phyloP scores from a whole-genome alignment of 1,284 basidiomycete species.

The Violaceomyces palustris region DNA sequence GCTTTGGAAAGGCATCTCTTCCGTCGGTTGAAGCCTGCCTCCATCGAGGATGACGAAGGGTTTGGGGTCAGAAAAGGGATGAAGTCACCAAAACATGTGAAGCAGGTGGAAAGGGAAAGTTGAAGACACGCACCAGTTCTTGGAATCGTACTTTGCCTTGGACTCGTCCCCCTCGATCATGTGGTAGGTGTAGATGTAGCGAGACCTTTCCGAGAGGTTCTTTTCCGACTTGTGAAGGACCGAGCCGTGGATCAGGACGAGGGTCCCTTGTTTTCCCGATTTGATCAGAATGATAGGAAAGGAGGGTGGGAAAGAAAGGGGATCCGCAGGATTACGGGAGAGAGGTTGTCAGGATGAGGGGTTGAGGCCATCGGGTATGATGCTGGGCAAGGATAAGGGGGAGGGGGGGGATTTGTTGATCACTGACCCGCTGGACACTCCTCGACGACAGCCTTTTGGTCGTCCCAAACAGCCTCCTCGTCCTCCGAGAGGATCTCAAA shows the following conservation, averaged over 20 bases:
- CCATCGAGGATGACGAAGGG: background rate
- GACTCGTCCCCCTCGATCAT: slow-evolving; percentile 39
- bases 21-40: slow-evolving; percentile 23
- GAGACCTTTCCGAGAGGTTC: slow-evolving; percentile 21
- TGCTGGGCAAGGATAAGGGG: too few species aligned
- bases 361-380: too few species aligned
- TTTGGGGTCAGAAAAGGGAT: background rate
- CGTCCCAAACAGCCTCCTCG: slow-evolving; percentile 32
- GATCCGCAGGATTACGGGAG: too few species aligned
- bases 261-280: slow-evolving; percentile 6
- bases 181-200: slow-evolving; percentile 49
- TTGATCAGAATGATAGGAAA: background rate
- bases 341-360: too few species aligned
- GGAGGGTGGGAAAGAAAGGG: background rate
- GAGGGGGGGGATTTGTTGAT: too few species aligned
- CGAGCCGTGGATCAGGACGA: slow-evolving; percentile 44
- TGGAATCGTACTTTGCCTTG: slow-evolving; percentile 26
- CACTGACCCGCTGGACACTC: slow-evolving; percentile 29
- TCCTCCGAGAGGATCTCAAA: slow-evolving; percentile 12
- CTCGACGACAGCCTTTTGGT: slow-evolving; percentile 12
- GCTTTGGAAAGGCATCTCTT: slow-evolving; percentile 19
- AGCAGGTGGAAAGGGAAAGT: background rate
- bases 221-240: slow-evolving; percentile 43
- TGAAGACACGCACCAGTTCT: slow-evolving; percentile 27
- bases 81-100: background rate